A percentile compares a stretch with the other conserved stretches of the same genome.
Conservation (phyloP, 208 protist species). For the Acanthamoeba castellanii region DNA sequence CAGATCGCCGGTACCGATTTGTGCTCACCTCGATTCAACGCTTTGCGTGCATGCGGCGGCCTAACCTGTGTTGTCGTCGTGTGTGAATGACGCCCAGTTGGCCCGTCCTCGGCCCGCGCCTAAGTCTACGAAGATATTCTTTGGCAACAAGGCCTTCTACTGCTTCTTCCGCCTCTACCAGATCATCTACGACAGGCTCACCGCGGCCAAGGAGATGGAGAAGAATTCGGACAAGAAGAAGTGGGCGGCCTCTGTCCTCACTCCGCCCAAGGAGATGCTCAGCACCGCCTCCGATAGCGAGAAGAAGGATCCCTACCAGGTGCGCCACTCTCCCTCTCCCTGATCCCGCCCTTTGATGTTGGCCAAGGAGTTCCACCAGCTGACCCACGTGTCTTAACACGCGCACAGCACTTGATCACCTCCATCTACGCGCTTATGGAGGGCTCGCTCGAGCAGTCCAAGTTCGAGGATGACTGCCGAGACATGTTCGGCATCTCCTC, state of each 20-base stretch:
- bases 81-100: not conserved
- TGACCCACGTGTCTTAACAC: not conserved
- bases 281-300: not conserved
- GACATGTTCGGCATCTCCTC: slow-evolving; percentile 80
- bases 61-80: too few species aligned
- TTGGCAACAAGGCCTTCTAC: slow-evolving; percentile 84
- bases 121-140: slow-evolving; percentile 77
- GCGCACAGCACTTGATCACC: slow-evolving; percentile 15
- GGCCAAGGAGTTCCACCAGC: not conserved
- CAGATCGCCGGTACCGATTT: not conserved
- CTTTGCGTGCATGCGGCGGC: too few species aligned
- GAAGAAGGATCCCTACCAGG: slow-evolving; percentile 25
- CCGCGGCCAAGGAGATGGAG: slow-evolving; percentile 78
- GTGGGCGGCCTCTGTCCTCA: slow-evolving; percentile 61
- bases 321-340: not conserved
- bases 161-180: slow-evolving; percentile 79
- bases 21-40: not conserved
- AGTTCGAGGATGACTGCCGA: slow-evolving; percentile 82
- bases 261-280: slow-evolving; percentile 29
- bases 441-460: slow-evolving; percentile 42
- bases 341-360: not conserved
- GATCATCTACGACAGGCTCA: slow-evolving; percentile 81
- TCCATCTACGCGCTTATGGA: slow-evolving; percentile 60
- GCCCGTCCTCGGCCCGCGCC: not conserved
- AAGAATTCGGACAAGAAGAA: slow-evolving; percentile 67